A percentile compares a stretch with the other conserved stretches of the same genome.
These are phyloP conservation scores for button mushroom (Agaricus bisporus) DNA, from an alignment of 768 basidiomycete genomes.

Conservation along the genomic window DNA sequence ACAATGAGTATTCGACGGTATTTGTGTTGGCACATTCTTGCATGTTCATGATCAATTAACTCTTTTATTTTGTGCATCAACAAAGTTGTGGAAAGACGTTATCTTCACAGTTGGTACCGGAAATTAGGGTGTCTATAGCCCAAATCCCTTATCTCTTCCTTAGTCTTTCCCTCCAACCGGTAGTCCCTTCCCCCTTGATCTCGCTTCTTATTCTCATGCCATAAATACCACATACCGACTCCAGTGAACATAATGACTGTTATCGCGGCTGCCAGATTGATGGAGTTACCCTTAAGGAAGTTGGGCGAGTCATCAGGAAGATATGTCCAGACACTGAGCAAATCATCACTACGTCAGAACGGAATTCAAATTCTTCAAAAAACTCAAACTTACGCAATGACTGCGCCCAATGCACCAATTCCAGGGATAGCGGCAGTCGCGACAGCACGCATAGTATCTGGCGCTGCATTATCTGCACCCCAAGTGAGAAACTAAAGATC, in stretches of 20 bases:
- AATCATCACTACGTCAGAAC: not conserved
- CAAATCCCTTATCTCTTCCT: constrained; percentile 30
- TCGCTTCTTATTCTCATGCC: constrained; percentile 36
- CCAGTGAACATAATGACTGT: constrained; percentile 22
- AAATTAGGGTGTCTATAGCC: constrained; percentile 42
- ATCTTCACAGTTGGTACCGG: constrained; percentile 30
- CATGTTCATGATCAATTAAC: too few species aligned
- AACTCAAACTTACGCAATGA: constrained; percentile 32
- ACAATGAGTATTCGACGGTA: too few species aligned
- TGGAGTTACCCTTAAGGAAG: constrained; percentile 39
- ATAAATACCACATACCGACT: constrained; percentile 28
- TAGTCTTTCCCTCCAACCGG: constrained; percentile 31
- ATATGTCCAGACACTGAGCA: constrained; percentile 40
- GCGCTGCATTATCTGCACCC: constrained; percentile 44
- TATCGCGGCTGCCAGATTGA: constrained; percentile 34
- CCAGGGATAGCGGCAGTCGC: constrained; percentile 38
- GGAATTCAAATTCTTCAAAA: not conserved
- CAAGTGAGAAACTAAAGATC: constrained; percentile 31
- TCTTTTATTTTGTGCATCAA: too few species aligned
- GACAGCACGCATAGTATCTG: constrained; percentile 42
- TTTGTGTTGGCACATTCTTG: too few species aligned
- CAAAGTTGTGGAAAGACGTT: too few species aligned
- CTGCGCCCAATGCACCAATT: constrained; percentile 37
- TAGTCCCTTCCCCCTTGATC: constrained; percentile 35
- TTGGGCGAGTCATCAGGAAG: constrained; percentile 38